Evolutionary conservation across 169 alveolate genomes (phyloP), one percentile per base, ranked within the genome.

Genomic region (Plasmodium falciparum): DNA sequence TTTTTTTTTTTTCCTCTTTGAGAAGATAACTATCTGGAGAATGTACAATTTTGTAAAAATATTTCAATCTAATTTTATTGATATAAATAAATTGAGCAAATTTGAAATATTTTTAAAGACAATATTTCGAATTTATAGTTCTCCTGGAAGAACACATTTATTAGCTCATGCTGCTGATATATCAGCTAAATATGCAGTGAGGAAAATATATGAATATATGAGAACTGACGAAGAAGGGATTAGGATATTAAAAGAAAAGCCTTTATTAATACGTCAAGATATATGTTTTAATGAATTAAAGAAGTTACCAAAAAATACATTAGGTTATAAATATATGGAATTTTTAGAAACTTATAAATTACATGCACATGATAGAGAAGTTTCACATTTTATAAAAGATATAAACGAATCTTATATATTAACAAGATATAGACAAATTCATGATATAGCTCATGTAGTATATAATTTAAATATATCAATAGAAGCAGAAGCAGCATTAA

Each of bases 351-450:
- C 89, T 20, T 88, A 65, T 62, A 88, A 88, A 61, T n/a, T 88
- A 50, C 93, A 88, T 76, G 86, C 89, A 12, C 90, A 88, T 88
- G 83, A 74, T 33, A 73, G 93, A 88, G 93, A 88, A 76, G 90
- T 43, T n/a, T 26, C 88, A 62, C 93, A 88, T 88, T 88, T 88
- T 69, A 61, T 88, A 56, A 71, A n/a, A 12, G 80, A 88, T 73
- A 45, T 76, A 43, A 88, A 74, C 56, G 54, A 75, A 56, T 74
- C 93, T 13, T 88, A 88, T 43, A 88, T 88, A 62, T 54, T 88
- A 76, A 88, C 89, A 54, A 65, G 93, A 73, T 75, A 88, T 45
- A 74, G 93, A 70, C 93, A 88, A 72, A 76, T 88, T 24, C 93
- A 88, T 54, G 93, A 88, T 58, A 88, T 88, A 62, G 89, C 74